Conservation (phyloP, 495 filamentous ascomycete species). For the Elaphomyces granulatus region DNA sequence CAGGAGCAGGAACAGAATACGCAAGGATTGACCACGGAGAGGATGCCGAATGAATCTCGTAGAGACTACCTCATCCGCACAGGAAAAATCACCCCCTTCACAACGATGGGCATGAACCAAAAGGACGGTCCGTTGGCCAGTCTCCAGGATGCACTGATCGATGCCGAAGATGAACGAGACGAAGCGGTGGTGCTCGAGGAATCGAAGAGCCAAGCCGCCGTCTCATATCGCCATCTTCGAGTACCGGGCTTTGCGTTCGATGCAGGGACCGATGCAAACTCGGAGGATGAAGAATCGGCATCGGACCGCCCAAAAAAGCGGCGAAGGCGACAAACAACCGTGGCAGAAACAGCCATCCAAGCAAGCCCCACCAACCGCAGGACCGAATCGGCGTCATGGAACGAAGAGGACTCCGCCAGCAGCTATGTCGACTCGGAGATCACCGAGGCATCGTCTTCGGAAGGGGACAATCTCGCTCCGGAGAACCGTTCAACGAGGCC, state of each 20-base stretch:
- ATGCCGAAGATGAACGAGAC: slow-evolving; percentile 54
- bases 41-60: slow-evolving; percentile 62
- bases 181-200: slow-evolving; percentile 41
- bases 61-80: slow-evolving; percentile 87
- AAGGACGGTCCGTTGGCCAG: slow-evolving; percentile 42
- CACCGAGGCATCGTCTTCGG: slow-evolving; percentile 23
- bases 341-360: slow-evolving; percentile 9
- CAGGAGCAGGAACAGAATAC: slow-evolving; percentile 32
- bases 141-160: slow-evolving; percentile 56
- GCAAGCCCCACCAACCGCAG: not conserved
- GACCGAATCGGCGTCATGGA: not conserved
- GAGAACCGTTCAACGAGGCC: too few relatives aligned
- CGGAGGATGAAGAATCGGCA: slow-evolving; percentile 9
- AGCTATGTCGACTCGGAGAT: slow-evolving; percentile 6
- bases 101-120: slow-evolving; percentile 44
- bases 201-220: slow-evolving; percentile 26
- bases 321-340: too few relatives aligned
- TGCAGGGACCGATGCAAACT: slow-evolving; percentile 18
- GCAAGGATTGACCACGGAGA: slow-evolving; percentile 33
- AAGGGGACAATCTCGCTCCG: slow-evolving; percentile 26
- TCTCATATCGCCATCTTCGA: slow-evolving; percentile 69
- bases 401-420: slow-evolving; percentile 4
- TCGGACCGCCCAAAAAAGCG: slow-evolving; percentile 27
- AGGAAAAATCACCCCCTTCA: slow-evolving; percentile 94
- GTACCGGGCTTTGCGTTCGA: slow-evolving; percentile 63